A percentile compares a stretch with the other conserved stretches of the same genome.
phyloP scores from a whole-genome alignment of 140 eudicot genomes.

The Oenanthe javanica region DNA sequence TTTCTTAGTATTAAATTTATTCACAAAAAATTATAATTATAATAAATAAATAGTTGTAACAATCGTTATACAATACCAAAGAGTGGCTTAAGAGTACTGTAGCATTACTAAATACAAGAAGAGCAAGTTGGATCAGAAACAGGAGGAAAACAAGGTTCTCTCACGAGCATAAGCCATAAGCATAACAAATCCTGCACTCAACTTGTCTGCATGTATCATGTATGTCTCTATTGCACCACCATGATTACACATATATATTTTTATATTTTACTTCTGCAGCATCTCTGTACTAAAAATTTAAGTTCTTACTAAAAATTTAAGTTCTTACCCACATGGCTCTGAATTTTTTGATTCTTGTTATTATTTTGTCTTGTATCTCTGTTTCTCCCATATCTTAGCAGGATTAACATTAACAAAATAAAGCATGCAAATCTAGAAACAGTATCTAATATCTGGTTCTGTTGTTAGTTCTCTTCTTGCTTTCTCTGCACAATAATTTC shows the following conservation, averaged over 20 bases:
- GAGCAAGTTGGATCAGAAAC: slow-evolving; percentile 15
- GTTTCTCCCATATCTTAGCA: neutral
- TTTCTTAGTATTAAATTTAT: no score
- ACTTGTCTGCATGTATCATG: slow-evolving; percentile 29
- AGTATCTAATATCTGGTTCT: neutral
- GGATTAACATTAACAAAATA: neutral
- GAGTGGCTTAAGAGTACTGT: no score
- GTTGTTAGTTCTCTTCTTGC: neutral
- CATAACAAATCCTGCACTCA: slow-evolving; percentile 29
- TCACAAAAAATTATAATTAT: no score
- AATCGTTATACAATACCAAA: no score
- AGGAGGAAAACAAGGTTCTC: slow-evolving; percentile 17
- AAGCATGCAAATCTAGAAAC: neutral
- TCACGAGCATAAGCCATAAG: slow-evolving; percentile 21
- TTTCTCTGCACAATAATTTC: neutral
- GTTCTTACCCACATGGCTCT: neutral
- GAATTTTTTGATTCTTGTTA: neutral
- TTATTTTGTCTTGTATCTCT: neutral
- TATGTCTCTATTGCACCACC: neutral
- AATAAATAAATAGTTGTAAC: no score
- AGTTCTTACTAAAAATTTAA: neutral
- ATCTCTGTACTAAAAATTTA: neutral
- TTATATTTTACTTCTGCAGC: neutral
- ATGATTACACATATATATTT: no score
- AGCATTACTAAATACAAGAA: no score